phyloP scores from a whole-genome alignment of 108 stramenopile species.

The Skeletonema potamos region DNA sequence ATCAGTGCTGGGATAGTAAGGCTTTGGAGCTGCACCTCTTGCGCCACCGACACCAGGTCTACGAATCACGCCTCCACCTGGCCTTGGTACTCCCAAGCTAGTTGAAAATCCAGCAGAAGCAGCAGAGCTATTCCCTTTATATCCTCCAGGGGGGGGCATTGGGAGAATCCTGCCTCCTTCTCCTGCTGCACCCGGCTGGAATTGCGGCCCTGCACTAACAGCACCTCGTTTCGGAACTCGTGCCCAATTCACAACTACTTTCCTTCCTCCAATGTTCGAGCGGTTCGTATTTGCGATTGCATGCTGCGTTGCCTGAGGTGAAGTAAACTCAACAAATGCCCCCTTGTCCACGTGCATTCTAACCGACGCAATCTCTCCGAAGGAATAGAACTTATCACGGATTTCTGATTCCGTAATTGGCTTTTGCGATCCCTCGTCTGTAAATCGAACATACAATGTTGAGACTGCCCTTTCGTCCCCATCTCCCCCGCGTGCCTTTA shows the following conservation, averaged over 20 bases:
- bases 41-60: constrained; percentile 48
- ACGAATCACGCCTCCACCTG: constrained; percentile 74
- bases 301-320: constrained; percentile 79
- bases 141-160: constrained; percentile 34
- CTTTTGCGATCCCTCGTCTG: constrained; percentile 63
- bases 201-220: constrained; percentile 31
- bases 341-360: constrained; percentile 77
- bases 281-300: constrained; percentile 78
- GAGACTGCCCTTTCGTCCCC: constrained; percentile 74
- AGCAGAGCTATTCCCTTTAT: constrained; percentile 35
- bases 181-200: constrained; percentile 27
- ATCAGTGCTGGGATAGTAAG: constrained; percentile 88
- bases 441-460: constrained; percentile 78
- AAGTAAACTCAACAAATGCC: constrained; percentile 91
- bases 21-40: constrained; percentile 52
- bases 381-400: constrained; percentile 80
- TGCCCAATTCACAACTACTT: constrained; percentile 79
- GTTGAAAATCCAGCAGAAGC: constrained; percentile 51
- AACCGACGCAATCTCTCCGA: constrained; percentile 85
- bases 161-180: constrained; percentile 48
- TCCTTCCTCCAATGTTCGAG: constrained; percentile 59
- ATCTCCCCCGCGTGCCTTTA: constrained; percentile 61
- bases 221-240: constrained; percentile 83
- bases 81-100: constrained; percentile 53
- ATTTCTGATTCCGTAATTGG: constrained; percentile 63